Evolutionary conservation across 257 asterid genomes (phyloP).

Genomic region (Scutellaria baicalensis): DNA sequence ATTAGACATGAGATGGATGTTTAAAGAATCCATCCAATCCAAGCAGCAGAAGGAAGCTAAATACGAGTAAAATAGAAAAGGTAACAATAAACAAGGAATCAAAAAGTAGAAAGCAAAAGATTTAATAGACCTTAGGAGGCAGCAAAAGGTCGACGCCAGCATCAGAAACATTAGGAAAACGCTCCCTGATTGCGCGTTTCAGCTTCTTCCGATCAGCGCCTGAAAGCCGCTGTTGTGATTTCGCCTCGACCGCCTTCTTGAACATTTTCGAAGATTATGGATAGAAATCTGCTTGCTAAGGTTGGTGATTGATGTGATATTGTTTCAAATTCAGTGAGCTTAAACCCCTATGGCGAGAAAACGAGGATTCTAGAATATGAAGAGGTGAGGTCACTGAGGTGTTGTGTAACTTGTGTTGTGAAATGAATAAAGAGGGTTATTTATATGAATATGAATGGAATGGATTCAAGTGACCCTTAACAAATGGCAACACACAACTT

Average conservation of each 20-base stretch:
- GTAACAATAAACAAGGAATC: neutral
- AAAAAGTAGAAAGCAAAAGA: neutral
- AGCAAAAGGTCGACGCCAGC: slow-evolving; percentile 57
- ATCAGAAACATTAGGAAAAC: slow-evolving; percentile 71
- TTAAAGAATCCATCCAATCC: neutral
- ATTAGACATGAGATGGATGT: neutral
- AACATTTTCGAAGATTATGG: slow-evolving; percentile 43
- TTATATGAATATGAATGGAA: too few species aligned
- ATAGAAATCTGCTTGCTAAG: neutral
- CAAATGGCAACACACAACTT: neutral
- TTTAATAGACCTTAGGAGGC: slow-evolving; percentile 70
- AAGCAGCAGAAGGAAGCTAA: neutral
- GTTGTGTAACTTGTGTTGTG: too few species aligned
- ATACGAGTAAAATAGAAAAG: neutral
- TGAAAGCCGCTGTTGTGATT: slow-evolving; percentile 85
- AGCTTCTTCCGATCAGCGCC: slow-evolving; percentile 97
- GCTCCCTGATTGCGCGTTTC: slow-evolving; percentile 61
- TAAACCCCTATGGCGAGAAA: too few species aligned
- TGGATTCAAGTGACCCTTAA: too few species aligned
- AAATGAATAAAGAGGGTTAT: too few species aligned
- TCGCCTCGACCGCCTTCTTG: slow-evolving; percentile 83
- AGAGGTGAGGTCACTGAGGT: too few species aligned
- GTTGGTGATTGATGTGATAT: neutral
- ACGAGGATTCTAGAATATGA: too few species aligned
- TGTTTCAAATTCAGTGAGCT: too few species aligned